Evolutionary conservation across 495 filamentous ascomycete species (phyloP).

Genomic region (Penicillium waksmanii): DNA sequence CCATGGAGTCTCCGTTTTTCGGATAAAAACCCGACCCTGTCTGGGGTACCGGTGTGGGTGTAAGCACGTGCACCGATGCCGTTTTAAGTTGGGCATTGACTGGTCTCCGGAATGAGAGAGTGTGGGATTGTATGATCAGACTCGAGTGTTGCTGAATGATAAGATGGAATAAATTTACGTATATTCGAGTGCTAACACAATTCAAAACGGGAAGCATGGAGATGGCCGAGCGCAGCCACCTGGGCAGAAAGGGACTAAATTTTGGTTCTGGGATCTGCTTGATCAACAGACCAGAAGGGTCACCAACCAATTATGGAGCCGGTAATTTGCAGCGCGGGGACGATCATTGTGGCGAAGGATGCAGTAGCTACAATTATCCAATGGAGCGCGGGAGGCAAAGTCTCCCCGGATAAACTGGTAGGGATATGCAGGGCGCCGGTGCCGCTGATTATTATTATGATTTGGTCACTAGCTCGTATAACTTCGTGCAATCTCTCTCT

Average conservation of each 20-base stretch:
- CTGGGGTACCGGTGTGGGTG: neutral
- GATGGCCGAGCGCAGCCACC: neutral
- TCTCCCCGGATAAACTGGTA: neutral
- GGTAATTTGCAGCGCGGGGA: neutral
- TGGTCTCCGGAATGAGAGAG: too few relatives aligned
- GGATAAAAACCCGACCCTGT: neutral
- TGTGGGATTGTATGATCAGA: neutral
- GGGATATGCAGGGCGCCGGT: neutral
- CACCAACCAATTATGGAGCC: neutral
- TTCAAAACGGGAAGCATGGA: neutral
- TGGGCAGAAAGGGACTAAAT: neutral
- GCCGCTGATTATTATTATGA: conserved; percentile 4
- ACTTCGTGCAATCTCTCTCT: neutral
- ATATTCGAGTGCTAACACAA: neutral
- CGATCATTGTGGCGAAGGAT: neutral
- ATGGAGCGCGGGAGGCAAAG: neutral
- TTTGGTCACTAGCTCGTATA: neutral
- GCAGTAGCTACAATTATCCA: neutral
- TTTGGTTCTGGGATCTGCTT: neutral
- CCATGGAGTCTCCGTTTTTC: conserved; percentile 7
- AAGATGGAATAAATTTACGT: neutral
- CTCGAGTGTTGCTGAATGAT: neutral
- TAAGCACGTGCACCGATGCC: neutral
- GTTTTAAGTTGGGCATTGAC: neutral
- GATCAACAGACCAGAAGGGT: neutral